Conservation (phyloP, 305 asterid genomes). For the Striga hermonthica region DNA sequence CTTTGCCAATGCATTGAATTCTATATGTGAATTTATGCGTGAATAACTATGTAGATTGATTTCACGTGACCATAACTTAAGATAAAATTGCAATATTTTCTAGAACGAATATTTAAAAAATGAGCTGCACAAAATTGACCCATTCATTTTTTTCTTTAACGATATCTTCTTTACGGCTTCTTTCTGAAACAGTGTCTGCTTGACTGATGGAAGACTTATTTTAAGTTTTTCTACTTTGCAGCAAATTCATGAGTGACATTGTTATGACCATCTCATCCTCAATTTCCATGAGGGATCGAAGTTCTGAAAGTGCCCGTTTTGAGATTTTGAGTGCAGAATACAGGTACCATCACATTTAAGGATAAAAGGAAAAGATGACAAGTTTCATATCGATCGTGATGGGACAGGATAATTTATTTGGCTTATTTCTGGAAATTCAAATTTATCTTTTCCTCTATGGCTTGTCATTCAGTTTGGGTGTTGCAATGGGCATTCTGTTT, state of each 20-base stretch:
- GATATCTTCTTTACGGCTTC: slow-evolving; percentile 6
- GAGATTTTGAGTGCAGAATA: slow-evolving; percentile 77
- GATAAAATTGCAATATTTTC: not conserved
- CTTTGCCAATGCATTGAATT: slow-evolving; percentile 1
- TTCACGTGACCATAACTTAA: too few relatives aligned
- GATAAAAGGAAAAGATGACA: not conserved
- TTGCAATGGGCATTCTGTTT: slow-evolving; percentile 11
- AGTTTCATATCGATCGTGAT: not conserved
- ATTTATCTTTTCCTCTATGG: slow-evolving; percentile 5
- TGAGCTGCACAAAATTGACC: slow-evolving; percentile 12
- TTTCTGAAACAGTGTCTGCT: slow-evolving; percentile 28
- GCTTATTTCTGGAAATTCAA: not conserved
- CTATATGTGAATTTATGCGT: not conserved
- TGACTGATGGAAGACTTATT: slow-evolving; percentile 26
- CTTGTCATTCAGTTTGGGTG: slow-evolving; percentile 9
- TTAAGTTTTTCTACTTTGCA: slow-evolving; percentile 36
- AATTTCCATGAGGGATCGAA: slow-evolving; percentile 72
- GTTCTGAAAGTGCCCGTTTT: slow-evolving; percentile 93
- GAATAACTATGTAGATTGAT: slow-evolving; percentile 7
- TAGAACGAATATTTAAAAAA: slow-evolving; percentile 8
- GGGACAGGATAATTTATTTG: not conserved
- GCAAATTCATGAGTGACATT: slow-evolving; percentile 90
- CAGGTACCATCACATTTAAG: slow-evolving; percentile 50
- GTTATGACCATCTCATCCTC: slow-evolving; percentile 91
- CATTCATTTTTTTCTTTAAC: slow-evolving; percentile 20